Conservation (phyloP, 306 rosid species). For the Pyrus bretschneideri region DNA sequence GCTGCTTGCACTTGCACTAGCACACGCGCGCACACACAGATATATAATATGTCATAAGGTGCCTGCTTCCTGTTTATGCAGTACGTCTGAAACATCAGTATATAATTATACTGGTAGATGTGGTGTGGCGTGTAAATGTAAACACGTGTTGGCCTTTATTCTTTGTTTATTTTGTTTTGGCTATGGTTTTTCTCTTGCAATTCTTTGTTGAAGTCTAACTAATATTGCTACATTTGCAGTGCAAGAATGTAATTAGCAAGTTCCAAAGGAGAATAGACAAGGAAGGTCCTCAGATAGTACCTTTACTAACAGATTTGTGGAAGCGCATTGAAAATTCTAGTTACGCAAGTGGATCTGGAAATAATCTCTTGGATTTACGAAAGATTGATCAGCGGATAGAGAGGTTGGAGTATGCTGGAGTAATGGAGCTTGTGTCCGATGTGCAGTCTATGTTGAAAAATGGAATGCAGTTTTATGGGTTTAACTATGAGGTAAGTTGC, state of each 20-base stretch:
- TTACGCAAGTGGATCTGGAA: conserved; percentile 45
- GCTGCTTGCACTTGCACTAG: background rate
- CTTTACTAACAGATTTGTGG: conserved; percentile 88
- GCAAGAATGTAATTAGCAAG: conserved; percentile 85
- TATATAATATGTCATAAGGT: background rate
- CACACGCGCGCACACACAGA: background rate
- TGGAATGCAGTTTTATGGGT: conserved; percentile 73
- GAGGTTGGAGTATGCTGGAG: conserved; percentile 73
- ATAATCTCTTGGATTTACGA: conserved; percentile 59
- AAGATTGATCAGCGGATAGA: conserved; percentile 86
- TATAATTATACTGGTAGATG: background rate
- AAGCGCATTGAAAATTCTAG: conserved; percentile 73
- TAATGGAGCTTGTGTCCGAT: conserved; percentile 79
- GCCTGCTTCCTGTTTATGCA: background rate
- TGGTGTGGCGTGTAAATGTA: background rate
- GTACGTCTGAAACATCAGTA: background rate
- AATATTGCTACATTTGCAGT: conserved; percentile 43
- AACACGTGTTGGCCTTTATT: conserved; percentile 1
- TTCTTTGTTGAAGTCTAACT: conserved; percentile 16
- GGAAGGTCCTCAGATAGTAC: conserved; percentile 88
- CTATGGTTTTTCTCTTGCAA: background rate
- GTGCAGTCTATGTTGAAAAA: conserved; percentile 85
- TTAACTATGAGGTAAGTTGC: conserved; percentile 72
- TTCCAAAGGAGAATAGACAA: conserved; percentile 79
- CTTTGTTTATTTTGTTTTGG: conserved; percentile 1